These are phyloP conservation scores for Chaetomium fimeti DNA, from an alignment of 495 filamentous ascomycete genomes.

Conservation along the genomic window DNA sequence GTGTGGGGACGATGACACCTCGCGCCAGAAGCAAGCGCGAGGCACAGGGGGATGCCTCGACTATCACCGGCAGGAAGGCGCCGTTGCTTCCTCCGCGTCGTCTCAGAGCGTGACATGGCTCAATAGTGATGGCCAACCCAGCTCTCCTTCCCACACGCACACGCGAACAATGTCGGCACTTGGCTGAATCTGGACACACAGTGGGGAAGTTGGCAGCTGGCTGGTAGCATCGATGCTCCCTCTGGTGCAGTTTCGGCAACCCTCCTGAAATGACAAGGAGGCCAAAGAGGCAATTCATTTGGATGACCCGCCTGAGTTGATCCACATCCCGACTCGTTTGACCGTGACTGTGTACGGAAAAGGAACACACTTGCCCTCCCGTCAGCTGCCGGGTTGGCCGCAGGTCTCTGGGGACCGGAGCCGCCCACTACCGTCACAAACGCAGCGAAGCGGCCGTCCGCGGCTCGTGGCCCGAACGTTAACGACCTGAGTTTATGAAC, in stretches of 20 bases:
- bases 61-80: constrained; percentile 7
- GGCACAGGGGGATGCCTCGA: constrained; percentile 11
- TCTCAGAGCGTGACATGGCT: neutral
- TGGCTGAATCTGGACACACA: constrained; percentile 17
- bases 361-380: no score
- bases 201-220: constrained; percentile 8
- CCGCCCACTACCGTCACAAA: constrained; percentile 6
- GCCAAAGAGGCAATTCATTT: neutral
- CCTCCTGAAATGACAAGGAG: constrained; percentile 3
- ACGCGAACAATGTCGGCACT: constrained; percentile 16
- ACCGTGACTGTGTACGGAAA: neutral
- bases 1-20: constrained; percentile 20
- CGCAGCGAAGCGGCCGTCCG: constrained; percentile 11
- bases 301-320: neutral
- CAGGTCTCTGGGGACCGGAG: constrained; percentile 6
- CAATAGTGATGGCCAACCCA: neutral
- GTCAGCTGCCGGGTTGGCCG: constrained; percentile 15
- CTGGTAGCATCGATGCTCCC: constrained; percentile 19
- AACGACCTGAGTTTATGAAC: neutral
- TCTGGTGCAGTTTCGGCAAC: constrained; percentile 7
- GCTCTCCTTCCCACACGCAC: neutral
- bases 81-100: neutral
- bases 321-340: constrained; percentile 2
- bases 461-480: constrained; percentile 4
- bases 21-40: constrained; percentile 8